These are phyloP conservation scores for Kazachstania martiniae DNA, from an alignment of 805 yeast genomes.

Conservation along the genomic window DNA sequence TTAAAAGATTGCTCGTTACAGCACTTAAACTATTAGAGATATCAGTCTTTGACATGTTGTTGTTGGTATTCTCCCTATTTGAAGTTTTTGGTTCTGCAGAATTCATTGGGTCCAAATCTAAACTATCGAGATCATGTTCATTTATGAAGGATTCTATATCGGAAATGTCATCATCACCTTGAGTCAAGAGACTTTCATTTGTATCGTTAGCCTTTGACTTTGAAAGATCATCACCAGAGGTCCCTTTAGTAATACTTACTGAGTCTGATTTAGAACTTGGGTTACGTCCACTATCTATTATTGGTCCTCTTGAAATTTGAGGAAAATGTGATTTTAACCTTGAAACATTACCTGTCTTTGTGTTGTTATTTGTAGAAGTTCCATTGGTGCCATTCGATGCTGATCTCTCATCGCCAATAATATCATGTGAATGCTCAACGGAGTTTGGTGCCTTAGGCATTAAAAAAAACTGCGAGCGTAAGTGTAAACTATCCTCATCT, in stretches of 20 bases:
- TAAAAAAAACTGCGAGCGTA: slow-evolving; percentile 16
- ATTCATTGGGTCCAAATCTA: slow-evolving; percentile 13
- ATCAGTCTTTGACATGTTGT: no score
- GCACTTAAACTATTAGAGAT: slow-evolving; percentile 2
- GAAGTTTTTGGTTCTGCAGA: slow-evolving; percentile 3
- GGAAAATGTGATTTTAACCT: slow-evolving; percentile 10
- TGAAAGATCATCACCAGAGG: not conserved
- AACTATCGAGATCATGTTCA: slow-evolving; percentile 21
- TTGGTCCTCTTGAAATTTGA: slow-evolving; percentile 4
- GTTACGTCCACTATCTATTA: slow-evolving; percentile 6
- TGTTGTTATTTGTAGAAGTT: slow-evolving; percentile 1
- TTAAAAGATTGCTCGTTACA: slow-evolving; percentile 2
- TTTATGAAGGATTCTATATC: slow-evolving; percentile 26
- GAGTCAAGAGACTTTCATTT: not conserved
- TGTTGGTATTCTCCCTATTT: no score
- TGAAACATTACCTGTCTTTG: slow-evolving; percentile 8
- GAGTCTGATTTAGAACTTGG: slow-evolving; percentile 5
- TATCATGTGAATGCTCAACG: slow-evolving; percentile 1
- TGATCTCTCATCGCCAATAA: not conserved
- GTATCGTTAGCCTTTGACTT: not conserved
- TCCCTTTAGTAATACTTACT: not conserved
- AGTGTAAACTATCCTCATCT: slow-evolving; percentile 13
- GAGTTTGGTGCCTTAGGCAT: not conserved
- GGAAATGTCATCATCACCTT: slow-evolving; percentile 10
- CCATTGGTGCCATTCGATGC: slow-evolving; percentile 1